These are phyloP conservation scores for Microcyclosporella mali DNA, from an alignment of 2,329 filamentous ascomycete genomes.

Conservation along the genomic window DNA sequence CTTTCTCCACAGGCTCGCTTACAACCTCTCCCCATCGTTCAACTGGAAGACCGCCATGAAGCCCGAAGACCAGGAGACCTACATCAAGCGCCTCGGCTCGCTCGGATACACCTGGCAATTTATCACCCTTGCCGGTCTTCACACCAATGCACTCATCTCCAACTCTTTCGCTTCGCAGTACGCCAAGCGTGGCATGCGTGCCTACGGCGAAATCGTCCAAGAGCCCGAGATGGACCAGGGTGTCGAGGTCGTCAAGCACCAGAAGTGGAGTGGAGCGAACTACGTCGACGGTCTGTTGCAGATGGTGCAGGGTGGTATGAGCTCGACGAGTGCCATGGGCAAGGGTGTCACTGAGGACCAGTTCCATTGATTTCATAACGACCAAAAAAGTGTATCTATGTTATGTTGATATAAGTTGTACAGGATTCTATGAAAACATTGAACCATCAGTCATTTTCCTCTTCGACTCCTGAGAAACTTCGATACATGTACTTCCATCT, in stretches of 20 bases:
- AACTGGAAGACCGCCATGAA: conserved; percentile 99
- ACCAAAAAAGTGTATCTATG: background rate
- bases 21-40: conserved; percentile 98
- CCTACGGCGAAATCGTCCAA: conserved; percentile 94
- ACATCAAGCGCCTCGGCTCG: conserved; percentile 78
- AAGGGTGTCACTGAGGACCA: conserved; percentile 97
- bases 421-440: no score
- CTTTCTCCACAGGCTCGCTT: conserved; percentile 62
- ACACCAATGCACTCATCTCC: conserved; percentile 88
- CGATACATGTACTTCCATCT: no score
- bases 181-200: conserved; percentile 69
- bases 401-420: background rate
- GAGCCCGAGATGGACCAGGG: conserved; percentile 90
- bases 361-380: conserved; percentile 45
- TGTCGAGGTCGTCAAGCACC: conserved; percentile 94
- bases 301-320: conserved; percentile 93
- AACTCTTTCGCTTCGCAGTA: conserved; percentile 84
- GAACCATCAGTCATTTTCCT: no score
- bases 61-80: conserved; percentile 87
- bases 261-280: conserved; percentile 95
- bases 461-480: no score
- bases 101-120: conserved; percentile 99
- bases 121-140: conserved; percentile 95
- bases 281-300: conserved; percentile 93
- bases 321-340: conserved; percentile 90